Conservation (phyloP, 768 basidiomycete genomes). For the Serpula lacrymans region DNA sequence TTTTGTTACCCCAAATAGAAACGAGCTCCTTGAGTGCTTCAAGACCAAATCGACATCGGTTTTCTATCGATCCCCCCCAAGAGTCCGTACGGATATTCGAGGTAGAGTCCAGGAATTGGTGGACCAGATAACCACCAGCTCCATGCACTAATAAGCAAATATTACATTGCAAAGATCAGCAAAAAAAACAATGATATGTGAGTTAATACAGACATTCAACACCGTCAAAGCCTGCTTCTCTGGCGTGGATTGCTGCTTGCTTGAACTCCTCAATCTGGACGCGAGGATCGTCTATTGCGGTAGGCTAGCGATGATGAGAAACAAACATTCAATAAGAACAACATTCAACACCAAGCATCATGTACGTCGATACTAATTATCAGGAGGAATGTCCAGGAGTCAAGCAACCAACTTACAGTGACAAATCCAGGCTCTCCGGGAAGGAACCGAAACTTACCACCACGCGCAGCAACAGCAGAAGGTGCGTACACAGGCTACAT, state of each 20-base stretch:
- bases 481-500: conserved; percentile 45
- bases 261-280: conserved; percentile 37
- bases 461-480: conserved; percentile 40
- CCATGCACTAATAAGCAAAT: conserved; percentile 32
- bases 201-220: conserved; percentile 44
- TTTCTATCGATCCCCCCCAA: conserved; percentile 59
- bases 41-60: conserved; percentile 50
- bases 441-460: conserved; percentile 38
- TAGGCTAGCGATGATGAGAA: conserved; percentile 34
- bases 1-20: conserved; percentile 40
- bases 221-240: conserved; percentile 53
- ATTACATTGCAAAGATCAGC: background rate
- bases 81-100: conserved; percentile 52
- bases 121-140: conserved; percentile 41
- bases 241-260: conserved; percentile 44
- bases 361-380: too few species aligned
- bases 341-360: too few species aligned
- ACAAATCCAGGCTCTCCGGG: conserved; percentile 37
- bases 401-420: too few species aligned
- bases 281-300: conserved; percentile 39
- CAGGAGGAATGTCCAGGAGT: too few species aligned
- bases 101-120: conserved; percentile 49
- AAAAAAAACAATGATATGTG: background rate
- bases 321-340: too few species aligned
- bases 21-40: conserved; percentile 45